phyloP scores from a whole-genome alignment of 2,329 filamentous ascomycete genomes.

The Tolypocladium ovalisporum region DNA sequence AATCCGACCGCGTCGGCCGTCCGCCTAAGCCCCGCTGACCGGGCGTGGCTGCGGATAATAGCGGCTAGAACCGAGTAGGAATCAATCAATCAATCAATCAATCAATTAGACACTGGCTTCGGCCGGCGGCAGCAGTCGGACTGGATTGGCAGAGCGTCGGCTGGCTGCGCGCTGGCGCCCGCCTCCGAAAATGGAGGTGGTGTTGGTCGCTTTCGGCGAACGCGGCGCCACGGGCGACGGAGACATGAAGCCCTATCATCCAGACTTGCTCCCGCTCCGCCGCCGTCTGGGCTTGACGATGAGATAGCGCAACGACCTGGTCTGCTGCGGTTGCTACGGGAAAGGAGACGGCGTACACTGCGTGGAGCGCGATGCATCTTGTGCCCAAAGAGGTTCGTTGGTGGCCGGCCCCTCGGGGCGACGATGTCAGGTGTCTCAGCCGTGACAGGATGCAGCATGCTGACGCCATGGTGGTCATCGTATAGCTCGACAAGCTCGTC shows the following conservation, averaged over 20 bases:
- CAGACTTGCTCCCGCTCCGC: not conserved
- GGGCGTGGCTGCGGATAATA: too few relatives aligned
- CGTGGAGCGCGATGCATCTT: conserved; percentile 28
- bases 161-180: not conserved
- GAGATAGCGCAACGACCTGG: not conserved
- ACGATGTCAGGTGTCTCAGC: not conserved
- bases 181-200: not conserved
- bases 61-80: too few relatives aligned
- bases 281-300: not conserved
- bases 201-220: not conserved
- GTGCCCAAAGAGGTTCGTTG: conserved; percentile 35
- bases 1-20: too few relatives aligned
- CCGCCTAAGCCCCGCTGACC: too few relatives aligned
- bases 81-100: too few relatives aligned
- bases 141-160: not conserved
- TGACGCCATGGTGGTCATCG: not conserved
- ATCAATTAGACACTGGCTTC: not conserved
- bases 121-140: not conserved
- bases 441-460: too few relatives aligned
- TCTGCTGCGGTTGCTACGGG: not conserved
- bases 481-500: conserved; percentile 86
- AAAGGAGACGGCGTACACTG: not conserved
- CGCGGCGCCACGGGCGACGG: not conserved
- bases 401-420: not conserved
- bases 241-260: not conserved